Evolutionary conservation across 345 rosid species (phyloP).

Genomic region (Ceriops tagal): DNA sequence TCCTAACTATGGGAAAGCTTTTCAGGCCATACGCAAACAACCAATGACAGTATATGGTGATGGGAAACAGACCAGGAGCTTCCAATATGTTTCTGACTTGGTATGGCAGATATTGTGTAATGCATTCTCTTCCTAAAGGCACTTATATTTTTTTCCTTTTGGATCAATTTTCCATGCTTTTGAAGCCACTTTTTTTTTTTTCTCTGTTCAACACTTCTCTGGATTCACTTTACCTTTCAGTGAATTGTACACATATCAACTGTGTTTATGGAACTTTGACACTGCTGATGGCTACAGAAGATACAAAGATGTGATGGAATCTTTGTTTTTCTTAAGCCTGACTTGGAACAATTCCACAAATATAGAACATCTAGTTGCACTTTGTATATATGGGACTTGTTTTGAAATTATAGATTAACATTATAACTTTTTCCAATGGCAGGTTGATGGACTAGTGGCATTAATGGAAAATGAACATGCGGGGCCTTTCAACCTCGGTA

Average conservation of each 20-base stretch:
- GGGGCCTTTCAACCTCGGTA: conserved; percentile 94
- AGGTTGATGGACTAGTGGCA: conserved; percentile 89
- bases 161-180: no score
- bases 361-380: no score
- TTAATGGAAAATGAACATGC: conserved; percentile 88
- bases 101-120: conserved; percentile 23
- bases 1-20: conserved; percentile 1
- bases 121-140: background rate
- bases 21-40: conserved; percentile 52
- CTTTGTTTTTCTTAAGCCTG: no score
- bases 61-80: conserved; percentile 98
- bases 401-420: background rate
- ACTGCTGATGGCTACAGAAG: no score
- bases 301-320: no score
- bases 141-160: background rate
- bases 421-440: conserved; percentile 3
- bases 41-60: conserved; percentile 97
- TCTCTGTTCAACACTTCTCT: no score
- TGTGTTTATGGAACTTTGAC: no score
- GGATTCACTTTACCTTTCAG: no score
- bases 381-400: no score
- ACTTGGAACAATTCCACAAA: no score
- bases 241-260: no score
- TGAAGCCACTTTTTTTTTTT: no score
- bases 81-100: conserved; percentile 95